These are phyloP conservation scores for Hylodesmum podocarpum DNA, from an alignment of 306 rosid genomes.

Conservation along the genomic window DNA sequence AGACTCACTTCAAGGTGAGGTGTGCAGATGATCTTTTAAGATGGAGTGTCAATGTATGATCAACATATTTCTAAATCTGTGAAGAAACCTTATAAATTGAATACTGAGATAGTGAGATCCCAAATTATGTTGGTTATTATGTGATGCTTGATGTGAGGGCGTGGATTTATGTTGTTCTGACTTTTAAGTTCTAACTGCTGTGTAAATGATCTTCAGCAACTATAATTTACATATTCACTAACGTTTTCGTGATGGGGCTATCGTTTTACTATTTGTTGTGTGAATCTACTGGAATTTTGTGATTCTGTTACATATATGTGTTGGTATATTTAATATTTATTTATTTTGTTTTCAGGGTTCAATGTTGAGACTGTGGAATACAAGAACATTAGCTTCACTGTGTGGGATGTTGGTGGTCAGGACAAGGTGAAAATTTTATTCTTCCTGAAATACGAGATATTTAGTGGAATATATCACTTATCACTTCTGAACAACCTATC, in stretches of 20 bases:
- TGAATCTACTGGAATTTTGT: background rate
- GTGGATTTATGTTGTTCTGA: background rate
- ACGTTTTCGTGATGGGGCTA: background rate
- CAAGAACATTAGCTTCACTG: constrained; percentile 99
- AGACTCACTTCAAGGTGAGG: background rate
- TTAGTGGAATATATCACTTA: background rate
- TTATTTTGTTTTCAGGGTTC: constrained; percentile 58
- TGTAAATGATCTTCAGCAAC: background rate
- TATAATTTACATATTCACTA: constrained; percentile 5
- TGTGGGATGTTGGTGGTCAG: constrained; percentile 99
- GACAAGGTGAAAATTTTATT: constrained; percentile 73
- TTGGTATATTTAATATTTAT: background rate
- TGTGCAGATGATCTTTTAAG: background rate
- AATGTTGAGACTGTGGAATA: constrained; percentile 99
- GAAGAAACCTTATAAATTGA: background rate
- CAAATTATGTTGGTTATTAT: background rate
- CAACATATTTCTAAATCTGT: background rate
- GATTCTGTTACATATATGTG: background rate
- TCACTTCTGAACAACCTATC: background rate
- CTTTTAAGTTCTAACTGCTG: background rate
- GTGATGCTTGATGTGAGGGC: background rate
- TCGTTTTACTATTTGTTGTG: background rate
- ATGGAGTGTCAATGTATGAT: background rate
- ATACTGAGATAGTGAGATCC: background rate
- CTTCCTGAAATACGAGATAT: background rate